Percentiles rank a stretch among this genome's conserved stretches.
Conservation (phyloP, 441 rosid species). For the Daphne laureola region DNA sequence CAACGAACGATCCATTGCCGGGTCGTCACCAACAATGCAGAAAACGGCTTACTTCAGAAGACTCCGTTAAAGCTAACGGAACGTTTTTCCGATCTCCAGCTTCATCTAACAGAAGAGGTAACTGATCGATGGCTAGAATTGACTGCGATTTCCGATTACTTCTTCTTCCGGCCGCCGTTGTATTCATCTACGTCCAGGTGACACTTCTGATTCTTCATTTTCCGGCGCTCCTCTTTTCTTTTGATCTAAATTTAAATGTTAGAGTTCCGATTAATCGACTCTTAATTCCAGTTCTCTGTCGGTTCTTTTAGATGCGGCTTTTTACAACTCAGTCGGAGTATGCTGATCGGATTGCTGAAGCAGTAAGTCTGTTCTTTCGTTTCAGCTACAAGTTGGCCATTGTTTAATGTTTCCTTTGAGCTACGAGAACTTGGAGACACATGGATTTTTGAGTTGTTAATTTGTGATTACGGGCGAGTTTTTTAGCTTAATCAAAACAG, state of each 20-base stretch:
- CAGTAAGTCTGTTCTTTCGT: conserved; percentile 33
- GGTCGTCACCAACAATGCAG: too few species aligned
- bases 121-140: conserved; percentile 5
- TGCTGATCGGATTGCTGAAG: conserved; percentile 74
- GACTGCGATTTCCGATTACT: conserved; percentile 72
- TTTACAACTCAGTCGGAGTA: conserved; percentile 77
- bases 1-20: too few species aligned
- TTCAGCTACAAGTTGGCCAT: conserved; percentile 3
- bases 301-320: conserved; percentile 54
- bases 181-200: conserved; percentile 83
- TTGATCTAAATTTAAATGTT: too few species aligned
- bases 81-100: too few species aligned
- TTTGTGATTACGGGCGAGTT: too few species aligned
- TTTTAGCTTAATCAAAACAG: too few species aligned
- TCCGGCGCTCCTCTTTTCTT: too few species aligned
- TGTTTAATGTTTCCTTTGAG: neutral
- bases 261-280: neutral
- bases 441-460: neutral
- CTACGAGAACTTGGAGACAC: neutral
- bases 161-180: conserved; percentile 66
- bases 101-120: neutral
- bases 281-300: neutral
- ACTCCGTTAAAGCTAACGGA: too few species aligned
- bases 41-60: too few species aligned
- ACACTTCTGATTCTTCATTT: neutral